Evolutionary conservation across 768 basidiomycete species (phyloP), one percentile per base, ranked within the genome.

Genomic region (Boletus vinaceobasis): DNA sequence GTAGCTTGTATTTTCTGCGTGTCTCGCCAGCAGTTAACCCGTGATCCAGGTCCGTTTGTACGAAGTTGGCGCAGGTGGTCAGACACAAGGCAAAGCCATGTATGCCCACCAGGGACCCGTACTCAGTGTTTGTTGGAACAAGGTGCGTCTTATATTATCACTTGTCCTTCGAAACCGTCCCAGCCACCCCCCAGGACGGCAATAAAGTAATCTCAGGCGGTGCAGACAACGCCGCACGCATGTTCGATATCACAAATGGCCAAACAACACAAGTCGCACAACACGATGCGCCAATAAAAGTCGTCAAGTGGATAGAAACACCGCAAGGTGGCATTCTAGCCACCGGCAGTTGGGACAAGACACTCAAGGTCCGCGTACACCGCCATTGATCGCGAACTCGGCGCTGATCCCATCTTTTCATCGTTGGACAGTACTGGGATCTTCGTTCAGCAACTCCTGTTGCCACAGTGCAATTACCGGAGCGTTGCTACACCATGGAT

Each of bases 331-430:
- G 90, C 14, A 84, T 95, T 58, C 76, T 95, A 19, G 91, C 87
- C 13, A 98, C 96, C 1, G 97, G 94, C 10, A 93, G 93, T 50
- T 99, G 97, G 97, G 96, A 99, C 71, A 96, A 96, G 74, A 96
- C 92, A 2, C 73, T 98, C 67, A 96, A 94, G 79, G 95, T 94
- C 60, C 3, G 56, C 59, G 1, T 44, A 42, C 47, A 55, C 32
- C 48, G n/a, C 26, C 33, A 8, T 38, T 44, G 27, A 31, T 39
- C 43, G 43, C 36, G 29, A 52, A 27, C 29, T 15, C 8, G 39
- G 5, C 13, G 32, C 46, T 57, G 44, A 49, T 27, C 5, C 14
- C 17, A 2, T 27, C 32, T n/a, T 33, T 43, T 43, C 44, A 32
- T n/a, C 33, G 7, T 38, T 29, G 14, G 21, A 38, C 62, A 97